Conservation (phyloP, 192 early-diverging fungal species). For the Entomortierella lignicola region DNA sequence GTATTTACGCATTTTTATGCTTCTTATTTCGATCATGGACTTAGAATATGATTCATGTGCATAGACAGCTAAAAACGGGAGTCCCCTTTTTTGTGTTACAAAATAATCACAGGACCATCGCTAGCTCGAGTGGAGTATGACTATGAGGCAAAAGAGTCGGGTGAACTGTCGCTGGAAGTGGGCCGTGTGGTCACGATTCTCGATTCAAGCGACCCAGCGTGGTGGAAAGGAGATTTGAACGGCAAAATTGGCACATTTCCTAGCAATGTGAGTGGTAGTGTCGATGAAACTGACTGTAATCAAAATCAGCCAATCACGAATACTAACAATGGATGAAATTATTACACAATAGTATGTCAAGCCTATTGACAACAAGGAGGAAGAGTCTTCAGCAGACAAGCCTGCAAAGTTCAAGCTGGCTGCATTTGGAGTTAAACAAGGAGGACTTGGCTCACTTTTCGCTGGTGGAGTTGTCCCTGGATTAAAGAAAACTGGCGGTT, state of each 20-base stretch:
- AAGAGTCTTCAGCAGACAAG: constrained; percentile 30
- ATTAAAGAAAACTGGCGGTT: constrained; percentile 67
- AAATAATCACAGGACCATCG: constrained; percentile 28
- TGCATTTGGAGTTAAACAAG: constrained; percentile 83
- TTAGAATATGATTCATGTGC: too few relatives aligned
- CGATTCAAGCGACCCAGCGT: constrained; percentile 68
- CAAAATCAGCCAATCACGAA: too few relatives aligned
- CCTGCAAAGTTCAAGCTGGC: constrained; percentile 70
- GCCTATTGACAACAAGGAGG: constrained; percentile 44
- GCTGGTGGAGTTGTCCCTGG: constrained; percentile 76
- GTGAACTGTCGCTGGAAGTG: constrained; percentile 73
- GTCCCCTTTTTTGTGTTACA: not conserved
- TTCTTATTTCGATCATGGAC: too few relatives aligned
- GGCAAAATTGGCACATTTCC: constrained; percentile 79
- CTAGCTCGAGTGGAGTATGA: constrained; percentile 76
- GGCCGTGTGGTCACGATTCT: constrained; percentile 78
- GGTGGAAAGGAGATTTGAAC: constrained; percentile 76
- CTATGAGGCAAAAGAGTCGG: constrained; percentile 73
- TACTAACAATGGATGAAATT: not conserved
- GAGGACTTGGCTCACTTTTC: constrained; percentile 80
- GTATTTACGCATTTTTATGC: not conserved
- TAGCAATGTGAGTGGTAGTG: constrained; percentile 57
- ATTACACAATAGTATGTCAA: constrained; percentile 46
- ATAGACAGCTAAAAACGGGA: too few relatives aligned
- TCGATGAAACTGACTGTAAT: too few relatives aligned